These are phyloP conservation scores for Stropharia rugosoannulata DNA, from an alignment of 768 basidiomycete genomes.

Conservation along the genomic window DNA sequence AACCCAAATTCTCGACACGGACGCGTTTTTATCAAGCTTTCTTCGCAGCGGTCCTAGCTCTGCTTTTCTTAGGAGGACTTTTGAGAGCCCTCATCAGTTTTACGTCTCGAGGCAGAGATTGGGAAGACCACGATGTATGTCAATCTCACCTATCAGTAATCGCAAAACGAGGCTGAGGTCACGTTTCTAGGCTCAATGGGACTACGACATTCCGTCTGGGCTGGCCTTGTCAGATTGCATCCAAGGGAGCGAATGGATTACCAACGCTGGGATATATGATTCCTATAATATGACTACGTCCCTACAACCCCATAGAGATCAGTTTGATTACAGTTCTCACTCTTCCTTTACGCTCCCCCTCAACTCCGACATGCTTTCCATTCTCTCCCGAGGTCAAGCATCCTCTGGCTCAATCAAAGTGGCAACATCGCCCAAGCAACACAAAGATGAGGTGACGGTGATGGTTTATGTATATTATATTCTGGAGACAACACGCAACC, in stretches of 20 bases:
- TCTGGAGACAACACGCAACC: slow-evolving; percentile 12
- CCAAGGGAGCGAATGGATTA: slow-evolving; percentile 6
- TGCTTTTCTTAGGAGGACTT: too few species aligned
- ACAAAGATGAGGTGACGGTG: slow-evolving; percentile 3
- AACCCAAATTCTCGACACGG: too few species aligned
- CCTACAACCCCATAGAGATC: neutral
- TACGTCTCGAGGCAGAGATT: too few species aligned
- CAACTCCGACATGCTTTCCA: slow-evolving; percentile 24
- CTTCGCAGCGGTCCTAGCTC: too few species aligned
- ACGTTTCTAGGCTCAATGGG: neutral
- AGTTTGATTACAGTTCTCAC: neutral
- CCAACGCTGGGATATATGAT: neutral
- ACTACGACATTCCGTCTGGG: slow-evolving; percentile 6
- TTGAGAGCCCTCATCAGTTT: too few species aligned
- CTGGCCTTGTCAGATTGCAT: slow-evolving; percentile 7
- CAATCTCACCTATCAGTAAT: too few species aligned
- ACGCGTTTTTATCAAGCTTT: too few species aligned
- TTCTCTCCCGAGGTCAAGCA: slow-evolving; percentile 27
- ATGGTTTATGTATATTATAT: slow-evolving; percentile 16
- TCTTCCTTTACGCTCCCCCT: slow-evolving; percentile 26
- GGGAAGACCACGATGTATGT: too few species aligned
- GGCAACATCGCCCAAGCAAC: slow-evolving; percentile 3
- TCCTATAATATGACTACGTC: neutral
- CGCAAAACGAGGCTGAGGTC: too few species aligned
- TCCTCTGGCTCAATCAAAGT: slow-evolving; percentile 22